Evolutionary conservation across 768 basidiomycete genomes (phyloP), one percentile per base, ranked within the genome.

Genomic region (Tulasnella sp.): DNA sequence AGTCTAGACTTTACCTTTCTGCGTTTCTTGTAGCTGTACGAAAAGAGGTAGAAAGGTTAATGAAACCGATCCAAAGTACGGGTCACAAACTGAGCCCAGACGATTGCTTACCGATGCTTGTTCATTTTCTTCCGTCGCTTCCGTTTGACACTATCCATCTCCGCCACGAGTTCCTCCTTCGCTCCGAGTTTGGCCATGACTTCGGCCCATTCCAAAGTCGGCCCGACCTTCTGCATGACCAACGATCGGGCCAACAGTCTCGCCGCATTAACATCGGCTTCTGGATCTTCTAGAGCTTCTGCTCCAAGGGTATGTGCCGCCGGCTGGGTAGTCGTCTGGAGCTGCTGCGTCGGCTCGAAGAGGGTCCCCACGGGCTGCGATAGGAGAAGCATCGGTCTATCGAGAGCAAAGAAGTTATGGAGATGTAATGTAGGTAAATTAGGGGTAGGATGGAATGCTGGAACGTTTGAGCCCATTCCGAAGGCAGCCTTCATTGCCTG

Each of bases 101-200:
- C 2, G 42, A 46, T 3, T 37, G 89, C 94, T 86, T 84, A 96
- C 95, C 97, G 97, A 86, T 97, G 96, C 87, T 96, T 97, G 90
- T 93, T 95, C 92, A 97, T 97, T 92, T 97, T 97, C 91, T 92
- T 93, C 89, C 91, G 89, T 83, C 91, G 89, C 89, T 96, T 96
- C 86, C 94, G 90, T 88, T 92, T 93, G 41, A 91, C 91, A 83
- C 94, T 95, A 83, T 96, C 95, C 87, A 94, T 88, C 85, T 91
- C 86, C 22, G 94, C 89, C 69, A 88, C 87, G n/a, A 89, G 89
- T 83, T 86, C 85, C 72, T 88, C 86, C 44, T 89, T 86, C 58
- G 94, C 83, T 41, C 94, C 95, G 9, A 96, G 87, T 75, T 87
- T 87, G 82, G 89, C 88, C 82, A 96, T 85, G 0, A 92, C 89